Base-by-base conservation (phyloP, 805 yeast species). In the Alloascoidea hylecoeti region DNA sequence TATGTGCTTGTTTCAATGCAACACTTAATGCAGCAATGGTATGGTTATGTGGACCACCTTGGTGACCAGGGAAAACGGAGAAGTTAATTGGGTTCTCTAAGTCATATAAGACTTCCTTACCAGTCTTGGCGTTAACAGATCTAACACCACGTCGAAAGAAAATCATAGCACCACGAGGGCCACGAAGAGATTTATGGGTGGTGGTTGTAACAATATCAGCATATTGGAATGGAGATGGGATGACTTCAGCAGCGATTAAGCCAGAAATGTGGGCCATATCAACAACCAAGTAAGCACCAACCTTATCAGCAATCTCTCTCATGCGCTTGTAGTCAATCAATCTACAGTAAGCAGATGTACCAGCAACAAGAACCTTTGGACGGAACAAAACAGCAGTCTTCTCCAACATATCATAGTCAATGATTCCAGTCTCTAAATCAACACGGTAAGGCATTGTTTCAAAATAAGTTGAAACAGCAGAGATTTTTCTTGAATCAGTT, bases 21-120 rank as follows among this genome's bases (percentile, higher is more conserved):
- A 88, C 92, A 14, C 97, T 96, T 53, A 92, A 67, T 27, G 97
- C 98, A 49, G 96, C 80, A 58, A 92, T 92, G 49, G 98, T 92
- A 68, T 92, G 98, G 72, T 92, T 92, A 67, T 92, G 97, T 52
- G 98, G 98, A 59, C 98, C 98, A 70, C 98, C 98, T 70, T 92
- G 98, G 65, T 92, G 98, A 49, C 95, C 98, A 53, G 98, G 98
- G 89, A 92, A 92, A 39, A 92, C 98, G 5, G 96, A 86, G 63
- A 92, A 92, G 72, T 92, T 92, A 65, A 92, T 88, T 59, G 84
- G 84, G 62, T 75, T 79, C 64, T 92, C 97, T 60, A 92, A 75
- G 52, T 92, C 96, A 63, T 88, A 92, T 42, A 68, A 64, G 42
- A 85, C 67, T 64, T 86, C 95, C 66, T 85, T 83, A 54, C 97